These are phyloP conservation scores for Fusarium fracticaudum DNA, from an alignment of 2,329 filamentous ascomycete genomes.

Conservation along the genomic window DNA sequence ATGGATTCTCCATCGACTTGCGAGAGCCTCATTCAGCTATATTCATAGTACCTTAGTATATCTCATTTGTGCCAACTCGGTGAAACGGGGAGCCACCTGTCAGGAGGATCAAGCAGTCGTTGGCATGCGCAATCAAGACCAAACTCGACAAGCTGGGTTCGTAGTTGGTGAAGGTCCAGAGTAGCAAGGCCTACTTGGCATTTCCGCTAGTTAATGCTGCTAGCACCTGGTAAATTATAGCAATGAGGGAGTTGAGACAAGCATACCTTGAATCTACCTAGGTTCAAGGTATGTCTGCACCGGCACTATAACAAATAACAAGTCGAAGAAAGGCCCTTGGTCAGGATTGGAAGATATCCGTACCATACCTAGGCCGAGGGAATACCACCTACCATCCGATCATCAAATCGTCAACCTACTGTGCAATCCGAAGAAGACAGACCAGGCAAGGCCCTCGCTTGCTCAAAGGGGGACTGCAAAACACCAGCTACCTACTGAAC, in stretches of 20 bases:
- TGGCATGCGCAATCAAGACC: constrained; percentile 15
- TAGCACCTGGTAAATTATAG: constrained; percentile 34
- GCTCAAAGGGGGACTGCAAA: background rate
- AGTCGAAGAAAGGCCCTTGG: constrained; percentile 18
- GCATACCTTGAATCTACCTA: background rate
- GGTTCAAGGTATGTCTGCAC: background rate
- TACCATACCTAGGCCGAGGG: constrained; percentile 16
- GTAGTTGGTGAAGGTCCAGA: constrained; percentile 1
- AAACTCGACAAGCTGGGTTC: background rate
- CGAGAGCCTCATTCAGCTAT: constrained; percentile 24
- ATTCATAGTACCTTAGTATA: background rate
- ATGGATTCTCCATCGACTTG: background rate
- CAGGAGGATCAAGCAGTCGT: constrained; percentile 2
- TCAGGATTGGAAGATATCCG: constrained; percentile 16
- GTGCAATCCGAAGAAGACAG: constrained; percentile 7
- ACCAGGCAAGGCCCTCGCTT: constrained; percentile 4
- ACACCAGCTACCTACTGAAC: background rate
- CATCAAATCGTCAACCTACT: constrained; percentile 17
- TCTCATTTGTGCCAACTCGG: background rate
- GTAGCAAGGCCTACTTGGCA: constrained; percentile 2
- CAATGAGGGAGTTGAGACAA: constrained; percentile 42
- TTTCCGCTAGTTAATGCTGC: constrained; percentile 1
- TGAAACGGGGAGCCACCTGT: constrained; percentile 8
- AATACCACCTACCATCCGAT: constrained; percentile 37
- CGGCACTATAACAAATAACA: background rate